Percentiles rank a stretch among this genome's conserved stretches.
phyloP scores from a whole-genome alignment of 2,329 filamentous ascomycete genomes.

The Paramyrothecium sp. region DNA sequence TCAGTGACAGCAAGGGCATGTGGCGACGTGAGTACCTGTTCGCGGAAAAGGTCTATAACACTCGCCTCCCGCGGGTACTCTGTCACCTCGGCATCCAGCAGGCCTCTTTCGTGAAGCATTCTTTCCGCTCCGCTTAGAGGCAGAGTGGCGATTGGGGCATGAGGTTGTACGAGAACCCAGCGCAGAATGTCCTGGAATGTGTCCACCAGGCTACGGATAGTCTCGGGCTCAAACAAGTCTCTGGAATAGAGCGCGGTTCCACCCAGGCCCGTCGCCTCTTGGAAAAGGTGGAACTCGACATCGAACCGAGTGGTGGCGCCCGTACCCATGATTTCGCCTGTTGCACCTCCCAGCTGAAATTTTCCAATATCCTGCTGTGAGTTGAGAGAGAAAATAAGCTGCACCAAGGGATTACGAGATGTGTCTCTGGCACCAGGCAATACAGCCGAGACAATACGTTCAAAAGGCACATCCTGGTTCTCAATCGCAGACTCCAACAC shows the following conservation, averaged over 20 bases:
- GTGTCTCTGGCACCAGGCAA: constrained; percentile 4
- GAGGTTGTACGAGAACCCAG: background rate
- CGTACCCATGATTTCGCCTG: constrained; percentile 1
- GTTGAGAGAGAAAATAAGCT: constrained; percentile 9
- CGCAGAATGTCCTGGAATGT: constrained; percentile 8
- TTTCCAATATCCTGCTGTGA: constrained; percentile 3
- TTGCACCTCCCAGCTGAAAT: constrained; percentile 7
- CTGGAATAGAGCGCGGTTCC: constrained; percentile 7
- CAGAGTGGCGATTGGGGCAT: background rate
- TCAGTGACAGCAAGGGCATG: constrained; percentile 7
- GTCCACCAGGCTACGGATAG: constrained; percentile 6
- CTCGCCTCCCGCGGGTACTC: constrained; percentile 8
- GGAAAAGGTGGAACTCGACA: constrained; percentile 12
- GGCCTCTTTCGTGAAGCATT: background rate
- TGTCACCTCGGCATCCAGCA: constrained; percentile 4
- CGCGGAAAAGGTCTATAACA: constrained; percentile 5
- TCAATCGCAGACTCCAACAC: constrained; percentile 5
- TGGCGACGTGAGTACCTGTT: constrained; percentile 1
- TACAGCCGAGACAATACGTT: constrained; percentile 8
- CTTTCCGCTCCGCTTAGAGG: constrained; percentile 2
- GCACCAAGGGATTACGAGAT: constrained; percentile 8
- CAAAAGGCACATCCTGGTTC: constrained; percentile 17
- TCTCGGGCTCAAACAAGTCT: constrained; percentile 9
- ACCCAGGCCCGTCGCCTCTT: constrained; percentile 1
- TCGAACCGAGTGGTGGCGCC: constrained; percentile 9